These are phyloP conservation scores for Spathaspora gorwiae DNA, from an alignment of 805 yeast genomes.

Conservation along the genomic window DNA sequence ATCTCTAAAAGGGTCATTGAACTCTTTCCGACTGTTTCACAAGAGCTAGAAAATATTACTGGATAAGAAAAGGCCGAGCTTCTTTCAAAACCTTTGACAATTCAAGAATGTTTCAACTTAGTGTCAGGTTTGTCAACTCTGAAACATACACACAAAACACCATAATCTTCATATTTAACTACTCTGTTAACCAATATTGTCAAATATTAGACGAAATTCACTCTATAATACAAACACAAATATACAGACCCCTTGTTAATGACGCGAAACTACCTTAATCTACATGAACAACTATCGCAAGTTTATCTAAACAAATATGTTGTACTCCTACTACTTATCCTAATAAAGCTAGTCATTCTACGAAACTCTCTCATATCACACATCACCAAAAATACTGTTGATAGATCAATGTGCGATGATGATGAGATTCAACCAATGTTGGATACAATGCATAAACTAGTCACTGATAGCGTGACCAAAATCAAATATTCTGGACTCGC, in stretches of 20 bases:
- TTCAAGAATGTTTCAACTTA: not conserved
- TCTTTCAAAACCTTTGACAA: too few relatives aligned
- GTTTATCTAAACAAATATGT: slow-evolving; percentile 65
- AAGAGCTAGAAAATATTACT: too few relatives aligned
- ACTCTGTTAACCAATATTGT: too few relatives aligned
- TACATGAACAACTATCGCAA: slow-evolving; percentile 57
- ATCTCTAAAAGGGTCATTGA: too few relatives aligned
- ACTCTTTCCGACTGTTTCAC: too few relatives aligned
- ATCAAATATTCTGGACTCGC: slow-evolving; percentile 42
- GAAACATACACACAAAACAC: too few relatives aligned
- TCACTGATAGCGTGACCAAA: slow-evolving; percentile 43
- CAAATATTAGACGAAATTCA: too few relatives aligned
- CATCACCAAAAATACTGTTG: slow-evolving; percentile 32
- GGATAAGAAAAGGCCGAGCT: too few relatives aligned
- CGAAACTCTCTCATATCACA: slow-evolving; percentile 35
- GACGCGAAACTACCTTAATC: slow-evolving; percentile 26
- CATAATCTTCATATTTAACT: too few relatives aligned
- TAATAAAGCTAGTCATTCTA: slow-evolving; percentile 60
- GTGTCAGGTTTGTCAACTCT: not conserved
- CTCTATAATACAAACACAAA: too few relatives aligned
- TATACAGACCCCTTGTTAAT: too few relatives aligned
- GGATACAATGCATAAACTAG: slow-evolving; percentile 3
- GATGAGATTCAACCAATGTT: slow-evolving; percentile 6
- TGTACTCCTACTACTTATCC: slow-evolving; percentile 47
- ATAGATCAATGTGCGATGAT: slow-evolving; percentile 13